Conservation (phyloP, 2,329 filamentous ascomycete species). For the Hymenoscyphus infarciens region DNA sequence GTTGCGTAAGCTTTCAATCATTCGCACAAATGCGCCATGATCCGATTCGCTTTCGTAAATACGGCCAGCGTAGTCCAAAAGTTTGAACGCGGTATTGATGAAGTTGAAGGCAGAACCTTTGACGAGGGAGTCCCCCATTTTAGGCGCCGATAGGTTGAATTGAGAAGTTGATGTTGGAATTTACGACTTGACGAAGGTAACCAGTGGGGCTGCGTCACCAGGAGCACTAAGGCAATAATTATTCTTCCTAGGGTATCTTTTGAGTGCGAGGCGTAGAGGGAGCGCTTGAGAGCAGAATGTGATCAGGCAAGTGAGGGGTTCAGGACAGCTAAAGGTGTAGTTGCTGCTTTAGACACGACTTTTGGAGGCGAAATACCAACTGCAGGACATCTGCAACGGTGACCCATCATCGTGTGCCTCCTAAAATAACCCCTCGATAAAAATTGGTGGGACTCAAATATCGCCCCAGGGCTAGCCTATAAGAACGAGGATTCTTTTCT, state of each 20-base stretch:
- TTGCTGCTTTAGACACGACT: not conserved
- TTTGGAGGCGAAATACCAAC: not conserved
- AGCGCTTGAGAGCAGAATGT: not conserved
- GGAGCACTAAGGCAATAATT: not conserved
- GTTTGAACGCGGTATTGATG: not conserved
- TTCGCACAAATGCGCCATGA: constrained; percentile 4
- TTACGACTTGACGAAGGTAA: not conserved
- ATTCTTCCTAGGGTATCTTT: not conserved
- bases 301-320: not conserved
- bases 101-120: not conserved
- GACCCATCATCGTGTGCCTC: not conserved
- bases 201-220: not conserved
- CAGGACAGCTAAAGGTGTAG: not conserved
- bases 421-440: not conserved
- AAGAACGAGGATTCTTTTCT: not conserved
- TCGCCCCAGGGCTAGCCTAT: not conserved
- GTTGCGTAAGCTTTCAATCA: constrained; percentile 2
- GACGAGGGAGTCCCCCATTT: not conserved
- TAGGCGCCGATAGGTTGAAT: not conserved
- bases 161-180: not conserved
- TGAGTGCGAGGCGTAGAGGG: not conserved
- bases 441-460: not conserved
- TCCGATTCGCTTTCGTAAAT: constrained; percentile 7
- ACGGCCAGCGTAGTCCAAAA: not conserved
- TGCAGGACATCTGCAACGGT: not conserved